A percentile compares a stretch with the other conserved stretches of the same genome.
Evolutionary conservation across 2,329 filamentous ascomycete genomes (phyloP).

Genomic region (Ambrosiella xylebori): DNA sequence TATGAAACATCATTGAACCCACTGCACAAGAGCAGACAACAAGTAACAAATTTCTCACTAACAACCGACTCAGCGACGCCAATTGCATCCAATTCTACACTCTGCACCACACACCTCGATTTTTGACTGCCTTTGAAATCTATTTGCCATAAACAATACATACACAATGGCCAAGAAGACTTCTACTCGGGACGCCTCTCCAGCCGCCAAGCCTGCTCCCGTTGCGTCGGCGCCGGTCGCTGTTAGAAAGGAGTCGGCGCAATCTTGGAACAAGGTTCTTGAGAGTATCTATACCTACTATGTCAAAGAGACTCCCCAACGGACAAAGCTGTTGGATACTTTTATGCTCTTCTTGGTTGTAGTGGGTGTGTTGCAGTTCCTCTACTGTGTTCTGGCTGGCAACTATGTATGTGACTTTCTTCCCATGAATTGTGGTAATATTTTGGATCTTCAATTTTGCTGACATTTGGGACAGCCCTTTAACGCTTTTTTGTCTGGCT

Average conservation of each 20-base stretch:
- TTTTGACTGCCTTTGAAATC: neutral
- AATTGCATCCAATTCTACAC: neutral
- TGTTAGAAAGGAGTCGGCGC: slow-evolving; percentile 15
- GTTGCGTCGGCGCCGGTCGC: slow-evolving; percentile 12
- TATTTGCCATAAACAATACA: neutral
- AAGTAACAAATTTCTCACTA: neutral
- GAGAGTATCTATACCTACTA: slow-evolving; percentile 63
- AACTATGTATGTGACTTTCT: slow-evolving; percentile 63
- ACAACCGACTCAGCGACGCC: neutral
- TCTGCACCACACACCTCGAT: neutral
- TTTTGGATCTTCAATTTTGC: neutral
- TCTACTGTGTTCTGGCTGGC: slow-evolving; percentile 79
- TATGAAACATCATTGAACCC: neutral
- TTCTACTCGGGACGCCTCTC: slow-evolving; percentile 13
- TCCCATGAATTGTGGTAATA: too few relatives aligned
- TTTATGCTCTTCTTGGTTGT: slow-evolving; percentile 79
- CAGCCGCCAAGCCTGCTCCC: slow-evolving; percentile 15
- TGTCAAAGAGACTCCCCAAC: slow-evolving; percentile 63
- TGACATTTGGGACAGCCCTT: slow-evolving; percentile 50
- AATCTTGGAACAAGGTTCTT: slow-evolving; percentile 41
- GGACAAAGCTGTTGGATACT: slow-evolving; percentile 76
- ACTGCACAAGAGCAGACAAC: slow-evolving; percentile 1
- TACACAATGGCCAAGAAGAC: slow-evolving; percentile 12
- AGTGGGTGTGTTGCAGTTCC: slow-evolving; percentile 79
- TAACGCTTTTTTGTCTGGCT: slow-evolving; percentile 94